Conservation (phyloP, 116 monocot species). For the Thalassia testudinum region DNA sequence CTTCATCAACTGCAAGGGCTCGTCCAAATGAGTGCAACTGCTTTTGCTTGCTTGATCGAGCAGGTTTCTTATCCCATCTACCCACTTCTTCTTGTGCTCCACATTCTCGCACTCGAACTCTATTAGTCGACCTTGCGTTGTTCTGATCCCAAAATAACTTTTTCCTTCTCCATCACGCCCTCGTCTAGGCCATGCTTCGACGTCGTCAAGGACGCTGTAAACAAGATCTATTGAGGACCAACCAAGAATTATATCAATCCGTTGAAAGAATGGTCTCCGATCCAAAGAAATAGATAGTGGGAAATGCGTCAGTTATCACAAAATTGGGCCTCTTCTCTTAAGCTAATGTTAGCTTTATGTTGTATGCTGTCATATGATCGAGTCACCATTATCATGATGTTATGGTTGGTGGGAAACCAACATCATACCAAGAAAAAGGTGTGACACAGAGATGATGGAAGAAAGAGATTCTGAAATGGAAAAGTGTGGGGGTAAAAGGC, state of each 20-base stretch:
- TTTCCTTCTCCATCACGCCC: background rate
- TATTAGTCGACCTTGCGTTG: slow-evolving; percentile 7
- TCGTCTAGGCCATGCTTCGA: slow-evolving; percentile 7
- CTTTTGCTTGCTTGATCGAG: slow-evolving; percentile 3
- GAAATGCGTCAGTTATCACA: no score
- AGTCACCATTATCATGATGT: no score
- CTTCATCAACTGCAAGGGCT: slow-evolving; percentile 1
- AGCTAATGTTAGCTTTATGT: no score
- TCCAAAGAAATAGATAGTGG: no score
- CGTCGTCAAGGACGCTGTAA: slow-evolving; percentile 12
- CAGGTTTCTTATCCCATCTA: slow-evolving; percentile 10
- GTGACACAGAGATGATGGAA: no score
- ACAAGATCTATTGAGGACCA: slow-evolving; percentile 1
- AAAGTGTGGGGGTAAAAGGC: background rate
- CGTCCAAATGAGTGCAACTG: background rate
- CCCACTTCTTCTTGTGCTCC: slow-evolving; percentile 13
- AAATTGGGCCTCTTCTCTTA: no score
- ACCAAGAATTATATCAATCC: no score
- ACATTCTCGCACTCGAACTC: slow-evolving; percentile 18
- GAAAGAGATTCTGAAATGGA: no score
- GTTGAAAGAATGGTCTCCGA: no score
- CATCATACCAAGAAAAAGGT: no score
- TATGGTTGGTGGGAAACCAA: no score
- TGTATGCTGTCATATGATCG: no score
- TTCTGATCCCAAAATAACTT: slow-evolving; percentile 14